phyloP scores from a whole-genome alignment of 129 eudicot genomes.

The Centrapalus pauciflorus region DNA sequence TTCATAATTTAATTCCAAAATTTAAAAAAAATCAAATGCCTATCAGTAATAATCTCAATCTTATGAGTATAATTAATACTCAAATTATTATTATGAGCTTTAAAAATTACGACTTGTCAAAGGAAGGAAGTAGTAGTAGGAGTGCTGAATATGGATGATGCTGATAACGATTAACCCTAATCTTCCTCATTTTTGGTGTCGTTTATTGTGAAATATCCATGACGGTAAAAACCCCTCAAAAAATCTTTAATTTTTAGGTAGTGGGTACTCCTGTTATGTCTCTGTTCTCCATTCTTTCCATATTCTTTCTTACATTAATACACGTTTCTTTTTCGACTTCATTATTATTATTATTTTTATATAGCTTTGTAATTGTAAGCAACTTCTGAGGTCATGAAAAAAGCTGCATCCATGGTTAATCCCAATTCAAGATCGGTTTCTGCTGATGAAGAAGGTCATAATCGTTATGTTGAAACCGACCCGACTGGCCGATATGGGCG shows the following conservation, averaged over 20 bases:
- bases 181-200: slow-evolving; percentile 40
- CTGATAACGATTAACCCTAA: slow-evolving; percentile 28
- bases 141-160: slow-evolving; percentile 14
- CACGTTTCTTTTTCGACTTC: slow-evolving; percentile 21
- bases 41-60: too few relatives aligned
- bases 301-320: slow-evolving; percentile 8
- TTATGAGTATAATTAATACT: too few relatives aligned
- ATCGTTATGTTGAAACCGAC: slow-evolving; percentile 62
- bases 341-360: slow-evolving; percentile 4
- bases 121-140: too few relatives aligned
- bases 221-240: slow-evolving; percentile 33
- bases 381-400: slow-evolving; percentile 23
- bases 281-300: slow-evolving; percentile 21
- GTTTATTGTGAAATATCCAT: slow-evolving; percentile 31
- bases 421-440: slow-evolving; percentile 21
- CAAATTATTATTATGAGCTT: neutral
- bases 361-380: slow-evolving; percentile 19
- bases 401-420: slow-evolving; percentile 35
- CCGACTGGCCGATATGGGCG: slow-evolving; percentile 89
- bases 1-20: neutral
- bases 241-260: slow-evolving; percentile 24
- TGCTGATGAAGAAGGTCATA: slow-evolving; percentile 26
- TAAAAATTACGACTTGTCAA: slow-evolving; percentile 32
- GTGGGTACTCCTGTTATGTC: slow-evolving; percentile 17
- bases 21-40: slow-evolving; percentile 25